Evolutionary conservation across 2,329 filamentous ascomycete species (phyloP), one percentile per base, ranked within the genome.

Genomic region (Fusarium sp.): DNA sequence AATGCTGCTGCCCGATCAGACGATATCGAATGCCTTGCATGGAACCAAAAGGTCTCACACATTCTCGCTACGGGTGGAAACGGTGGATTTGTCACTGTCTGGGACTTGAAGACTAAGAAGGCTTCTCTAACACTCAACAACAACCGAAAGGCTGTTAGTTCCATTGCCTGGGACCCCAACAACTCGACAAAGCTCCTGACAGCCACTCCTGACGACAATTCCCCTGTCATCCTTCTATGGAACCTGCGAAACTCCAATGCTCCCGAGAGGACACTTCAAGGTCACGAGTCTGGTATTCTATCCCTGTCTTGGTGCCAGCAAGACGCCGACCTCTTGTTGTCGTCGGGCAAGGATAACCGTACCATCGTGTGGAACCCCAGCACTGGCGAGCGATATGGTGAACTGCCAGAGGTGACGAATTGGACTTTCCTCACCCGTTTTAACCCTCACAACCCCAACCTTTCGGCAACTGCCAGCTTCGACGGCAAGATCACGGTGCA

Each of bases 101-200:
- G 96, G 96, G 96, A 99, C 83, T 88, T 98, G 73, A 98, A 97
- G 86, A 94, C 94, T 17, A 98, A 97, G 89, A 98, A 97, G 84
- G 94, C 97, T 76, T 98, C 95, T 62, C 85, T 99, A 82, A 98
- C 95, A 39, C 86, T 99, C 73, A 99, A 98, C 86, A 96, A 97
- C 80, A 96, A 94, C 79, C 91, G 96, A 71, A 99, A 98, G 84
- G 88, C 95, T 59, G 94, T 98, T 78, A 98, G 95, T 82, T 92
- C 97, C 66, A 94, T 99, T 76, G 95, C 95, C 17, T 99, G 96
- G 96, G 96, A 99, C 78, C 97, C 96, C 2, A 94, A 96, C 78
- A 95, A 94, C 84, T 92, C 95, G 49, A 99, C 97, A 2, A 97
- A 96, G 86, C 90, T 99, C 25, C 88, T 98, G 70, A 99, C 97